phyloP scores from a whole-genome alignment of 768 basidiomycete species.

The Porpolomopsis calyptriformis region DNA sequence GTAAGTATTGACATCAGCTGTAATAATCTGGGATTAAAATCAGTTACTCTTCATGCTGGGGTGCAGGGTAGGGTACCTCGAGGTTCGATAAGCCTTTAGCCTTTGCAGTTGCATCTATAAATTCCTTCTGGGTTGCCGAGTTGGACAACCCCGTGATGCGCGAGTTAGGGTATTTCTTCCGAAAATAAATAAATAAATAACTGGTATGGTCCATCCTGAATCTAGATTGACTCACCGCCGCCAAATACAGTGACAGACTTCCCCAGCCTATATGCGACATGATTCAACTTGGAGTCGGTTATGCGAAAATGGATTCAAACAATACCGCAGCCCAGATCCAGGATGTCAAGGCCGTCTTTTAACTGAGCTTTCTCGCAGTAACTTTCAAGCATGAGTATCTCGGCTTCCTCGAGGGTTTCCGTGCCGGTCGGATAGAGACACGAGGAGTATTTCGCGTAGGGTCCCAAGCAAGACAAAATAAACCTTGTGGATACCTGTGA shows the following conservation, averaged over 20 bases:
- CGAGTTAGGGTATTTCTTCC: constrained; percentile 59
- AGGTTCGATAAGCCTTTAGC: constrained; percentile 43
- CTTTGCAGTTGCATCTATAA: constrained; percentile 45
- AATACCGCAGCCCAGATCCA: constrained; percentile 60
- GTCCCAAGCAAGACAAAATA: constrained; percentile 55
- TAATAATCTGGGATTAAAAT: constrained; percentile 39
- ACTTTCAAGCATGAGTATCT: constrained; percentile 52
- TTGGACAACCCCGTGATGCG: constrained; percentile 56
- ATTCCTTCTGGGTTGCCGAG: constrained; percentile 54
- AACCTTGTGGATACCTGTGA: constrained; percentile 48
- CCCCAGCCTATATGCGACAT: constrained; percentile 43
- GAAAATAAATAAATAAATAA: neutral
- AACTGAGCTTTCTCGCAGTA: constrained; percentile 59
- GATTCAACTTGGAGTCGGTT: neutral
- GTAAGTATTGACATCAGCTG: constrained; percentile 54
- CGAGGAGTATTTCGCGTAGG: constrained; percentile 55
- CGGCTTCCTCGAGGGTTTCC: constrained; percentile 53
- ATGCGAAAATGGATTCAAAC: constrained; percentile 8
- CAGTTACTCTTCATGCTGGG: neutral
- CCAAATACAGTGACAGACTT: constrained; percentile 56
- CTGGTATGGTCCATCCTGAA: neutral
- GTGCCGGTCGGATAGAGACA: constrained; percentile 53
- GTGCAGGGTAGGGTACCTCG: constrained; percentile 26
- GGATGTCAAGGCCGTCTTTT: constrained; percentile 46
- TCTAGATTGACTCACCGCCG: constrained; percentile 29